Percentiles rank a stretch among this genome's conserved stretches.
Conservation (phyloP, 805 yeast genomes). For the Teunomyces gatunensis region DNA sequence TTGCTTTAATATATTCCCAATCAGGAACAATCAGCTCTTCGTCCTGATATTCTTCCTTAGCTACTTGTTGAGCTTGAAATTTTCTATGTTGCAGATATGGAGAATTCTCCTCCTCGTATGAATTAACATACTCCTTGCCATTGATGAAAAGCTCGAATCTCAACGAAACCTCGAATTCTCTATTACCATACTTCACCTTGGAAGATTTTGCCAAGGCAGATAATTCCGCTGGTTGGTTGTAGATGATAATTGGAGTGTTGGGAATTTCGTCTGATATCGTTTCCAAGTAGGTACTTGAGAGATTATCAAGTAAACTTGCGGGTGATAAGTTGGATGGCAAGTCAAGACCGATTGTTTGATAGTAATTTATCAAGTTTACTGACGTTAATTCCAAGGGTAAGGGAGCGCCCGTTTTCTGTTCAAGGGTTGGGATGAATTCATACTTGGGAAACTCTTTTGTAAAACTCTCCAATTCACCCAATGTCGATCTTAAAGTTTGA, state of each 20-base stretch:
- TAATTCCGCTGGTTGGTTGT: constrained; percentile 78
- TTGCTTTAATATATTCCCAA: constrained; percentile 60
- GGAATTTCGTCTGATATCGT: constrained; percentile 44
- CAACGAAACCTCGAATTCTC: constrained; percentile 47
- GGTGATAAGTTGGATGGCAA: constrained; percentile 37
- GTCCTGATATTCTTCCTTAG: constrained; percentile 50
- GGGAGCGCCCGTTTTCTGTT: constrained; percentile 44
- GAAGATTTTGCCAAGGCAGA: constrained; percentile 86
- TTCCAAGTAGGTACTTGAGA: constrained; percentile 64
- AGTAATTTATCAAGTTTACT: constrained; percentile 41
- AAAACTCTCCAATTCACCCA: constrained; percentile 21
- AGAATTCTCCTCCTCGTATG: constrained; percentile 94
- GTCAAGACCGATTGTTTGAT: constrained; percentile 31
- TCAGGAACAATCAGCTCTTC: constrained; percentile 71
- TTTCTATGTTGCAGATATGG: constrained; percentile 70
- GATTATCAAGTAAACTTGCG: constrained; percentile 60
- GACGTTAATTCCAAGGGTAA: constrained; percentile 48
- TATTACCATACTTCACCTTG: constrained; percentile 20
- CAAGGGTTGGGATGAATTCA: constrained; percentile 70
- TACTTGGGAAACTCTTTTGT: constrained; percentile 27
- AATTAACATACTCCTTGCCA: constrained; percentile 82
- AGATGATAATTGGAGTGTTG: constrained; percentile 64
- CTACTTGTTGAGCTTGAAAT: constrained; percentile 55
- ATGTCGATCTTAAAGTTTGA: neutral
- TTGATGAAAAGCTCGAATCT: constrained; percentile 83